Conservation (phyloP, 129 eudicot species). For the Ambrosia trifida region DNA sequence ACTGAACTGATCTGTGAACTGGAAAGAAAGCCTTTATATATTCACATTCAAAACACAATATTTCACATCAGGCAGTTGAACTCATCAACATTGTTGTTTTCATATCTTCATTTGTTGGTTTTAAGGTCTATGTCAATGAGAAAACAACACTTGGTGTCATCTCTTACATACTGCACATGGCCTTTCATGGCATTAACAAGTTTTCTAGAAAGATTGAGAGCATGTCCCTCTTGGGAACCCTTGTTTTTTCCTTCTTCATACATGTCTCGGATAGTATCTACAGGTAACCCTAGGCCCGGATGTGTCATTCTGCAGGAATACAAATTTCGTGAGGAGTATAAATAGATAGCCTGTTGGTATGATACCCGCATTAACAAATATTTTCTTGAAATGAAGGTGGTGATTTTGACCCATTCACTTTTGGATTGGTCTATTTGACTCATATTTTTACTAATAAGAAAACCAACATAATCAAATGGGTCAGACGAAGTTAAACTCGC, state of each 20-base stretch:
- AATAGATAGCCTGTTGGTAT: too few relatives aligned
- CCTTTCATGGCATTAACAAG: constrained; percentile 60
- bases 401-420: too few relatives aligned
- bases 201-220: constrained; percentile 47
- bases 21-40: constrained; percentile 1
- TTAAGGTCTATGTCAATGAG: constrained; percentile 42
- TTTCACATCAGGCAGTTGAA: constrained; percentile 4
- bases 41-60: background rate
- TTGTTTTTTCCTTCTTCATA: constrained; percentile 31
- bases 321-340: background rate
- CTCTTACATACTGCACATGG: constrained; percentile 54
- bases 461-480: too few relatives aligned
- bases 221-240: constrained; percentile 48
- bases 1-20: background rate
- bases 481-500: too few relatives aligned
- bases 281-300: constrained; percentile 61
- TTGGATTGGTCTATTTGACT: too few relatives aligned
- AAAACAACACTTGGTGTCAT: constrained; percentile 44
- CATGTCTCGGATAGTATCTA: constrained; percentile 48
- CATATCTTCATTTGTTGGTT: constrained; percentile 31
- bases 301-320: constrained; percentile 51
- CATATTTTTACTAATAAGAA: too few relatives aligned
- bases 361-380: too few relatives aligned
- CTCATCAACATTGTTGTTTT: background rate
- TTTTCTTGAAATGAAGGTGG: too few relatives aligned